Evolutionary conservation across 2,329 filamentous ascomycete genomes (phyloP).

Genomic region (Westerdykella sp.): DNA sequence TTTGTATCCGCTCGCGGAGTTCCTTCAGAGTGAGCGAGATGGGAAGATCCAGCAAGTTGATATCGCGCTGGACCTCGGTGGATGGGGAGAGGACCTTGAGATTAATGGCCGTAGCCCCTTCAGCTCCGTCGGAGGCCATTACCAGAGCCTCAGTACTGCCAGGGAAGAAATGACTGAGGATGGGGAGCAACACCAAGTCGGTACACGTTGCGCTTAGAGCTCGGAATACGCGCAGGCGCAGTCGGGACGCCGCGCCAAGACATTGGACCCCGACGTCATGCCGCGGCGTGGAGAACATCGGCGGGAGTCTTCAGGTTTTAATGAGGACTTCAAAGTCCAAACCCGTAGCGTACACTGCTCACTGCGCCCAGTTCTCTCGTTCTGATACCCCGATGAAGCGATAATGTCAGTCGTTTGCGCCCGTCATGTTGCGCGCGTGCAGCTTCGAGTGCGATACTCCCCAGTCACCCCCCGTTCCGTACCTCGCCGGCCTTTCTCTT

Average conservation of each 20-base stretch:
- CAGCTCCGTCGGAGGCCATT: slow-evolving; percentile 21
- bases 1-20: slow-evolving; percentile 49
- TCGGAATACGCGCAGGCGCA: slow-evolving; percentile 7
- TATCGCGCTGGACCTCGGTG: slow-evolving; percentile 31
- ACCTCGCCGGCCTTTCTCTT: slow-evolving; percentile 33
- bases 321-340: neutral
- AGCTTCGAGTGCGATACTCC: slow-evolving; percentile 11
- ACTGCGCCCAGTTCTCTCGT: neutral
- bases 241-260: neutral
- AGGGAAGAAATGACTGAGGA: slow-evolving; percentile 1
- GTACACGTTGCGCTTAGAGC: slow-evolving; percentile 29
- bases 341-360: too few relatives aligned
- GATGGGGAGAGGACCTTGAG: slow-evolving; percentile 38
- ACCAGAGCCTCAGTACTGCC: neutral
- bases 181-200: slow-evolving; percentile 4
- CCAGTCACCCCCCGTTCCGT: slow-evolving; percentile 12
- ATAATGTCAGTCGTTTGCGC: slow-evolving; percentile 23
- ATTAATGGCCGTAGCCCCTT: slow-evolving; percentile 19
- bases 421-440: slow-evolving; percentile 21
- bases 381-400: slow-evolving; percentile 10
- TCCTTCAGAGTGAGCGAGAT: slow-evolving; percentile 43
- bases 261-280: neutral
- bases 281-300: slow-evolving; percentile 15
- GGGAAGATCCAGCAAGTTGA: slow-evolving; percentile 28
- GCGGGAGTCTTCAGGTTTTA: neutral